Percentiles rank a stretch among this genome's conserved stretches.
Evolutionary conservation across 2,329 filamentous ascomycete species (phyloP).

Genomic region (Neocucurbitaria cava): DNA sequence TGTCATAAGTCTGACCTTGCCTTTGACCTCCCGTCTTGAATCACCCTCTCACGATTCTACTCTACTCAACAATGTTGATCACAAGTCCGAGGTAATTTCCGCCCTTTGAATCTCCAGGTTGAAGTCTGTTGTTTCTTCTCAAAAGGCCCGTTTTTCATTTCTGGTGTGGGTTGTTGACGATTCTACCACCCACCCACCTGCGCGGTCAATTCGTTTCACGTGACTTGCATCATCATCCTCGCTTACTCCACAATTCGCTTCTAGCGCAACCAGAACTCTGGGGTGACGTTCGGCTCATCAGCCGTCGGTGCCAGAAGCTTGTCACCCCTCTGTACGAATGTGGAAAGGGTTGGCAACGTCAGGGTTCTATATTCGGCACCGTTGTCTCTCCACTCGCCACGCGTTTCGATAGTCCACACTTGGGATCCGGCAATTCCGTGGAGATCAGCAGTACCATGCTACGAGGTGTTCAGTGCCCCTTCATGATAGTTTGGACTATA

Average conservation of each 20-base stretch:
- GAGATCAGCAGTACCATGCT: background rate
- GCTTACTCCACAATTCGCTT: constrained; percentile 2
- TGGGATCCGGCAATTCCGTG: background rate
- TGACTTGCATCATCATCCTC: background rate
- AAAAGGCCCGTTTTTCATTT: background rate
- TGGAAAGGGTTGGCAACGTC: constrained; percentile 18
- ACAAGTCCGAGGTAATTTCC: too few species aligned
- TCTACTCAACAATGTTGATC: too few species aligned
- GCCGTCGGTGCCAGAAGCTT: background rate
- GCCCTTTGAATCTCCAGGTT: too few species aligned
- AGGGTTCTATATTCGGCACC: constrained; percentile 6
- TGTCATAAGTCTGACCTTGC: too few species aligned
- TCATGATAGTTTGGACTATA: too few species aligned
- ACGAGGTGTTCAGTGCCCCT: background rate
- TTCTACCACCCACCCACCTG: background rate
- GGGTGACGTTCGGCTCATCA: background rate
- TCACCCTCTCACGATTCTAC: too few species aligned
- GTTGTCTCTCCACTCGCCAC: background rate
- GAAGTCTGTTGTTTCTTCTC: background rate
- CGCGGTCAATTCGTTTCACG: background rate
- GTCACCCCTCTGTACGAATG: background rate
- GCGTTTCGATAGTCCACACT: constrained; percentile 7
- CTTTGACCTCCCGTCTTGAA: too few species aligned
- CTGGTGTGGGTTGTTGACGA: background rate
- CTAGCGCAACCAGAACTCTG: constrained; percentile 1